Conservation (phyloP, 768 basidiomycete species). For the Russula foetens region DNA sequence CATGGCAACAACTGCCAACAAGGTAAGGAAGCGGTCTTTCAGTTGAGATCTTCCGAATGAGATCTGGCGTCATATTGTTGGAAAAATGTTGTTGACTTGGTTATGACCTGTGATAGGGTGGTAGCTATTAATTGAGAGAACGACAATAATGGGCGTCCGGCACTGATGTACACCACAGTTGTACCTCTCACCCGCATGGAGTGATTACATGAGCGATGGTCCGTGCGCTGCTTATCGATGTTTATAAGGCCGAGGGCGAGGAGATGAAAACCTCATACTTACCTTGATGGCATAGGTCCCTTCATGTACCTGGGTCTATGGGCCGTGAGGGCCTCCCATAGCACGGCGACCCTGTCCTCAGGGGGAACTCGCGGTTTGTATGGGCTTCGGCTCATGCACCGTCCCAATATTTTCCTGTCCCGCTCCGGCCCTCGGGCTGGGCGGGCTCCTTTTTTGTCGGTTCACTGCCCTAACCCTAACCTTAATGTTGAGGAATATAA, state of each 20-base stretch:
- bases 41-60: too few relatives aligned
- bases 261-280: constrained; percentile 19
- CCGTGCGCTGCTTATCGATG: not conserved
- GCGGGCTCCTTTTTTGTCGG: constrained; percentile 26
- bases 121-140: too few relatives aligned
- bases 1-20: too few relatives aligned
- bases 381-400: constrained; percentile 69
- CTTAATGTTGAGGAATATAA: not conserved
- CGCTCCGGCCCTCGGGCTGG: constrained; percentile 40
- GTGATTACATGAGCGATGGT: constrained; percentile 3
- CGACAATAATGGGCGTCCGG: too few relatives aligned
- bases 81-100: too few relatives aligned
- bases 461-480: constrained; percentile 11
- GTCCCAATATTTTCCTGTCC: constrained; percentile 77
- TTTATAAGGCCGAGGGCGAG: not conserved
- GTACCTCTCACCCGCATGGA: too few relatives aligned
- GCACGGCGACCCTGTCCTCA: constrained; percentile 26
- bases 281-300: constrained; percentile 25
- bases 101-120: too few relatives aligned
- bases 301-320: constrained; percentile 24
- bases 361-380: constrained; percentile 22
- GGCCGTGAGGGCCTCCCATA: constrained; percentile 23
- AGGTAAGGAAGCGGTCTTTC: too few relatives aligned
- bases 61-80: too few relatives aligned
- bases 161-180: too few relatives aligned